These are phyloP conservation scores for Phytophthora podocarpi DNA, from an alignment of 352 stramenopile genomes.

Conservation along the genomic window DNA sequence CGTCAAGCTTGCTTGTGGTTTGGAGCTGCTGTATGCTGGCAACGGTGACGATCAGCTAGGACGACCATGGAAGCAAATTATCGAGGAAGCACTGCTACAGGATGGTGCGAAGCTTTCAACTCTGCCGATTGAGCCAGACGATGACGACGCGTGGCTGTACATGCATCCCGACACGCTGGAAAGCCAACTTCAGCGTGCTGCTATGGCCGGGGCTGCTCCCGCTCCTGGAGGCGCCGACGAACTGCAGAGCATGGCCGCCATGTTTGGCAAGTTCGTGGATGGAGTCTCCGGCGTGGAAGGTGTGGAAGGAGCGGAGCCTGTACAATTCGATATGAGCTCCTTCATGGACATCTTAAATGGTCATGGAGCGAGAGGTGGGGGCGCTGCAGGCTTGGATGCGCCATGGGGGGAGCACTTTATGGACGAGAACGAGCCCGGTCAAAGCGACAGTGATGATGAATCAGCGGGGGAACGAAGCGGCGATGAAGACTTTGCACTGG, in stretches of 20 bases:
- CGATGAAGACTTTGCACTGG: conserved; percentile 48
- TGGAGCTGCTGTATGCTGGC: conserved; percentile 73
- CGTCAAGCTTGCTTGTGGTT: conserved; percentile 77
- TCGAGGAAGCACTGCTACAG: conserved; percentile 40
- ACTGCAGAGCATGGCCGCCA: conserved; percentile 68
- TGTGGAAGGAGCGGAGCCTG: conserved; percentile 54
- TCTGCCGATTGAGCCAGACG: conserved; percentile 36
- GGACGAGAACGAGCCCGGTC: conserved; percentile 28
- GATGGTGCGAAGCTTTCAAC: background rate
- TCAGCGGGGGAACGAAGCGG: conserved; percentile 27
- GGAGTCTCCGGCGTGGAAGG: conserved; percentile 68
- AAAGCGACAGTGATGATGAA: conserved; percentile 39
- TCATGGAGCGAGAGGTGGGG: background rate
- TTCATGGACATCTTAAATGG: conserved; percentile 73
- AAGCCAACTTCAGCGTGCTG: conserved; percentile 53
- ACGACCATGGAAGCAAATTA: conserved; percentile 36
- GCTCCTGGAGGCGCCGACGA: conserved; percentile 55
- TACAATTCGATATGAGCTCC: conserved; percentile 72
- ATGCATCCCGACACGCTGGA: conserved; percentile 78
- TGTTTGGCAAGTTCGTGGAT: conserved; percentile 80
- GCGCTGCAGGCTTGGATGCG: conserved; percentile 15
- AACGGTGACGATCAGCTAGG: conserved; percentile 52
- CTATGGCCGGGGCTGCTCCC: conserved; percentile 6
- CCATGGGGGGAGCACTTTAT: conserved; percentile 32
- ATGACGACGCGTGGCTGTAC: conserved; percentile 84